Evolutionary conservation across 2,329 filamentous ascomycete species (phyloP), one percentile per base, ranked within the genome.

Genomic region (Monosporascus sp.): DNA sequence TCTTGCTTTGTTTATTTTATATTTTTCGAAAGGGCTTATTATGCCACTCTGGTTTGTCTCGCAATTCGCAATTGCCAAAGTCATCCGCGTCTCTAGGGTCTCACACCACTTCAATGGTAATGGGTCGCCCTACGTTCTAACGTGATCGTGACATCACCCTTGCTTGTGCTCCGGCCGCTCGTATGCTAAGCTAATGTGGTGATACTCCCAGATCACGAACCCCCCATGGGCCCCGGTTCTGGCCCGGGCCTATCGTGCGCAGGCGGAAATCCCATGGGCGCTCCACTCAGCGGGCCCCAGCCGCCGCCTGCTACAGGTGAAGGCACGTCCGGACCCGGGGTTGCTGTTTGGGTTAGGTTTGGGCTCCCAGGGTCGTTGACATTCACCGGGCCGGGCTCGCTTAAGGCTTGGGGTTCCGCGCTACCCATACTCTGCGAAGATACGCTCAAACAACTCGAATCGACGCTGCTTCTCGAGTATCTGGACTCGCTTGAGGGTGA

Each of bases 291-390:
- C 20, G 54, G 54, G 14, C 45, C 57, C 11, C 50, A 50, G 58
- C 61, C 63, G 20, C 44, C 48, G 48, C 57, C 60, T 3, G 57
- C 58, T 8, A 50, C 56, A 14, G 53, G 58, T 11, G 56, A 56
- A 43, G 61, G 62, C 48, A 59, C 47, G 7, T 49, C 55, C 25
- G 61, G 59, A 14, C 11, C 31, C 9, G 31, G 11, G 31, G 31
- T 35, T 14, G 9, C 11, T 5, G 31, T 14, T 14, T 4, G 31
- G 31, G 14, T 35, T 35, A 35, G 31, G 54, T 62, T 62, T 11
- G 56, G 54, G 9, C 24, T 53, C n/a, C 47, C 51, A 14, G 53
- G 51, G 8, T 57, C 55, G 15, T 55, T 31, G 56, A 54, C 56
- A 36, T 57, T 54, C 2, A 55, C 57, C 15, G 60, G 57, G 9